These are phyloP conservation scores for Xylariaceae sp. DNA, from an alignment of 2,329 filamentous ascomycete genomes.

Conservation along the genomic window DNA sequence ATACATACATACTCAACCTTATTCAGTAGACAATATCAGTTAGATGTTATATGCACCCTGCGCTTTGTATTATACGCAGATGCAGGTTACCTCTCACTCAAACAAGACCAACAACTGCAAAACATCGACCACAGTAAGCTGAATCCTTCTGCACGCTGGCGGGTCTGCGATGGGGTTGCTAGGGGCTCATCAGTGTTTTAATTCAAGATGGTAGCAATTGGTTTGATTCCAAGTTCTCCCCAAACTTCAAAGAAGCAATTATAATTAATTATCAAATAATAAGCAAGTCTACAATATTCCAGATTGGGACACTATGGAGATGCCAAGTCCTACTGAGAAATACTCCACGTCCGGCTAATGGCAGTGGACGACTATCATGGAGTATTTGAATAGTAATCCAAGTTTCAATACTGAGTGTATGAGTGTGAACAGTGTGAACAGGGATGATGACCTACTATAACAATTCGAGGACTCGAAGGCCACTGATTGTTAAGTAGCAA, in stretches of 20 bases:
- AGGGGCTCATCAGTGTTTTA: no score
- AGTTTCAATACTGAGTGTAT: no score
- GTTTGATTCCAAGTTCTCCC: no score
- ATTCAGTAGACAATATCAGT: background rate
- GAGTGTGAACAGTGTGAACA: no score
- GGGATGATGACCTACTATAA: no score
- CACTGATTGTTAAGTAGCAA: no score
- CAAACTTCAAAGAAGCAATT: no score
- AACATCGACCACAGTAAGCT: conserved; percentile 5
- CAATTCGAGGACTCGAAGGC: no score
- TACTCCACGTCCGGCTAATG: background rate
- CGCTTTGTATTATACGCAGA: background rate
- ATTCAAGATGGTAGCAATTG: no score
- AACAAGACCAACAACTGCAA: conserved; percentile 1
- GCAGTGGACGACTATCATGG: no score
- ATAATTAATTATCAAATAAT: background rate
- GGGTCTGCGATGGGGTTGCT: background rate
- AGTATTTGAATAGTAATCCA: no score
- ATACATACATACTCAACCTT: background rate
- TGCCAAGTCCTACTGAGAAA: background rate
- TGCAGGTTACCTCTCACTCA: conserved; percentile 5
- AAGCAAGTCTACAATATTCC: background rate
- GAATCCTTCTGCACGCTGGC: background rate
- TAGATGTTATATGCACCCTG: background rate
- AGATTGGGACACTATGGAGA: background rate